Percentiles rank a stretch among this genome's conserved stretches.
phyloP scores from a whole-genome alignment of 2,329 filamentous ascomycete species.

The Aspergillus sclerotialis region DNA sequence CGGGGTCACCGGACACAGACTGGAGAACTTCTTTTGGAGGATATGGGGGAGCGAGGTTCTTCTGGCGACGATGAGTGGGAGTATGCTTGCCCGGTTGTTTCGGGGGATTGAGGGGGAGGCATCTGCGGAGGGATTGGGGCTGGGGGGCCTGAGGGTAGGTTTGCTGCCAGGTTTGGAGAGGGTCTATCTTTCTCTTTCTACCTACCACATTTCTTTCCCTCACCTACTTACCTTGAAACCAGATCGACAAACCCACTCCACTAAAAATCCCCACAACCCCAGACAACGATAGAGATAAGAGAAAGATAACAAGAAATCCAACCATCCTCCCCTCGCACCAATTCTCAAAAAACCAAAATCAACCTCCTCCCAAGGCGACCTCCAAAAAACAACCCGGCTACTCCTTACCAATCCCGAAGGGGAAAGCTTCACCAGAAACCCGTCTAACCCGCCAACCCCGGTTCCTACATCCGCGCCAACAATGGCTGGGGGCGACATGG shows the following conservation, averaged over 20 bases:
- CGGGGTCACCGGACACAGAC: constrained; percentile 33
- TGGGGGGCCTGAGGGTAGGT: neutral
- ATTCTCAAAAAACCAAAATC: constrained; percentile 34
- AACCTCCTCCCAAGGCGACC: constrained; percentile 14
- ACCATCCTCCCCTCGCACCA: constrained; percentile 18
- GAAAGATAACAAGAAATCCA: constrained; percentile 1
- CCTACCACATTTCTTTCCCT: no score
- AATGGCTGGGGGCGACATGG: constrained; percentile 3
- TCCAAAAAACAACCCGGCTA: constrained; percentile 25
- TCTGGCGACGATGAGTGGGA: constrained; percentile 29
- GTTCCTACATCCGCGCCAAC: constrained; percentile 6
- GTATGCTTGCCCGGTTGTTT: constrained; percentile 38
- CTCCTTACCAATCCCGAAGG: constrained; percentile 19
- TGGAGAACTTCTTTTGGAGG: constrained; percentile 50
- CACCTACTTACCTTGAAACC: no score
- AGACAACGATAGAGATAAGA: neutral
- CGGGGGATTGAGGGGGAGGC: constrained; percentile 35
- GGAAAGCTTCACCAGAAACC: constrained; percentile 18
- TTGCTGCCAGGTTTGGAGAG: neutral
- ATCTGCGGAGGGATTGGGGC: constrained; percentile 2
- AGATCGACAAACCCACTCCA: neutral
- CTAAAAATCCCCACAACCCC: neutral
- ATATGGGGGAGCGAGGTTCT: constrained; percentile 41
- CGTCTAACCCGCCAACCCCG: constrained; percentile 18
- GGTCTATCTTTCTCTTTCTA: no score